These are phyloP conservation scores for Hawksworthiomyces lignivorus DNA, from an alignment of 2,329 filamentous ascomycete genomes.

Conservation along the genomic window DNA sequence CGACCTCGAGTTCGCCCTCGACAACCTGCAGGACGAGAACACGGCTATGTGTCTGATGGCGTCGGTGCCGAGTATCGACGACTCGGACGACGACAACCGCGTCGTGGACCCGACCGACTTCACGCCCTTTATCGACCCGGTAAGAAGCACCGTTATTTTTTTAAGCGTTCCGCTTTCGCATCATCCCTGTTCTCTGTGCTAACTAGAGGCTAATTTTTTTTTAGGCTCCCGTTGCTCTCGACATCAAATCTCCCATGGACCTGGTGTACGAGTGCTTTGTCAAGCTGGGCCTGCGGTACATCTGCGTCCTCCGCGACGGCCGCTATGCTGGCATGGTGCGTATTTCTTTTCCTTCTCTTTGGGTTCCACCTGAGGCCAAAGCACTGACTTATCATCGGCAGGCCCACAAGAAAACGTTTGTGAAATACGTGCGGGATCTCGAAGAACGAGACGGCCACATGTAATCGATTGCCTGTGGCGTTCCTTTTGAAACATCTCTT, in stretches of 20 bases:
- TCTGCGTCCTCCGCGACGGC: slow-evolving; percentile 81
- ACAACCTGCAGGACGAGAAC: slow-evolving; percentile 70
- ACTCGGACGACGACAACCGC: slow-evolving; percentile 47
- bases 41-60: slow-evolving; percentile 76
- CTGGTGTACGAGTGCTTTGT: slow-evolving; percentile 94
- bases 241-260: slow-evolving; percentile 86
- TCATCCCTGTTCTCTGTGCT: neutral
- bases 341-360: slow-evolving; percentile 12
- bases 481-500: neutral
- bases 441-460: slow-evolving; percentile 36
- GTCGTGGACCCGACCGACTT: slow-evolving; percentile 68
- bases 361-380: slow-evolving; percentile 21
- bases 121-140: slow-evolving; percentile 82
- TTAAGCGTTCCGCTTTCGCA: neutral
- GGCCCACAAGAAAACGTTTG: slow-evolving; percentile 94
- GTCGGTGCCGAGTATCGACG: slow-evolving; percentile 53
- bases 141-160: slow-evolving; percentile 29
- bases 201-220: too few relatives aligned
- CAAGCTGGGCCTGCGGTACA: slow-evolving; percentile 85
- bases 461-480: neutral
- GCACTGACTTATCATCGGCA: slow-evolving; percentile 23
- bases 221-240: slow-evolving; percentile 75
- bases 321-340: slow-evolving; percentile 81
- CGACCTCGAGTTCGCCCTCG: slow-evolving; percentile 86
- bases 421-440: slow-evolving; percentile 83